Percentiles rank a stretch among this genome's conserved stretches.
phyloP scores from a whole-genome alignment of 345 rosid species.

The Gossypium mustelinum region DNA sequence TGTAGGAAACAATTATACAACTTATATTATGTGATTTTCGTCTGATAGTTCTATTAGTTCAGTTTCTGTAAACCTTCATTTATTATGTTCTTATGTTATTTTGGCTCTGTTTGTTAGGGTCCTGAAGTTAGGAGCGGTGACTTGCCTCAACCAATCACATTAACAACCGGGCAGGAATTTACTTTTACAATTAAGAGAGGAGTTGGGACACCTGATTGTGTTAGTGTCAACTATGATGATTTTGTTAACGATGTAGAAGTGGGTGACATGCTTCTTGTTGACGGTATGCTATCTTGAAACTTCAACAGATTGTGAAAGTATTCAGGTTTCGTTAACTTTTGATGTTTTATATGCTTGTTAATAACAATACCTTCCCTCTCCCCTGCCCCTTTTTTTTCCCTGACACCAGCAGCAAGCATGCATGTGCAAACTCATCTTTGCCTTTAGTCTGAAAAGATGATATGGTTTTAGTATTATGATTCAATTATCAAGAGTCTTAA shows the following conservation, averaged over 20 bases:
- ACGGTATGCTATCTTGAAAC: slow-evolving; percentile 53
- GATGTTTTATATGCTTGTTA: background rate
- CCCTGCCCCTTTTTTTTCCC: background rate
- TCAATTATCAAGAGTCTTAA: background rate
- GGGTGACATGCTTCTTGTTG: slow-evolving; percentile 98
- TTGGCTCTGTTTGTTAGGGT: slow-evolving; percentile 46
- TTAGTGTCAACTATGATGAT: slow-evolving; percentile 96
- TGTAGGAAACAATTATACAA: background rate
- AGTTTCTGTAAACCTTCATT: background rate
- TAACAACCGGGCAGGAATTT: slow-evolving; percentile 79
- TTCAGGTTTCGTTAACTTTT: background rate
- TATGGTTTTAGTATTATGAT: background rate
- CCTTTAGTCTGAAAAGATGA: background rate
- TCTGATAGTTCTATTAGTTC: background rate
- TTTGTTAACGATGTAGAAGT: slow-evolving; percentile 88
- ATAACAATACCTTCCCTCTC: background rate
- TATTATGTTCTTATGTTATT: background rate
- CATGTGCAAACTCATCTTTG: background rate
- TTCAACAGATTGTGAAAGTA: background rate
- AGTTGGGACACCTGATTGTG: slow-evolving; percentile 77
- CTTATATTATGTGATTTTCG: background rate
- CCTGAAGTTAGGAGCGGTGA: slow-evolving; percentile 99
- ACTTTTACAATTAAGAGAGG: slow-evolving; percentile 91
- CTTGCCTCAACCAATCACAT: slow-evolving; percentile 81
- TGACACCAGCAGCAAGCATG: background rate